phyloP scores from a whole-genome alignment of 805 yeast genomes.

The Debaryomyces tyrocola region DNA sequence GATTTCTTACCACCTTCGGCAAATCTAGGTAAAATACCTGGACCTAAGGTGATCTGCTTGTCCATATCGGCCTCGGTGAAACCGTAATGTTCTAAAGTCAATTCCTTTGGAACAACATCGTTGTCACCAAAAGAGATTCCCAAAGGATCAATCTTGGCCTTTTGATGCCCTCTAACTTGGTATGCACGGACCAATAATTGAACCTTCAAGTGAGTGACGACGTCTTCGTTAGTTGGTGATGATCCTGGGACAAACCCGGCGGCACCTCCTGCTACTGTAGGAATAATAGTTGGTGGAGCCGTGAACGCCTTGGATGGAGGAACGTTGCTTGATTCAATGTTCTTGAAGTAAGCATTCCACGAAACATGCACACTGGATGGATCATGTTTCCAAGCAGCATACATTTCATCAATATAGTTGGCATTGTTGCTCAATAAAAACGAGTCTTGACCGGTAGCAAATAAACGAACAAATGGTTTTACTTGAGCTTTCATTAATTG shows the following conservation, averaged over 20 bases:
- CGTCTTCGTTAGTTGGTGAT: conserved; percentile 54
- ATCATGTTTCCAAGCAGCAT: conserved; percentile 88
- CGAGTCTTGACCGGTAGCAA: conserved; percentile 56
- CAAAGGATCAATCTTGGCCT: conserved; percentile 94
- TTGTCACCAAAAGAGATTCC: conserved; percentile 83
- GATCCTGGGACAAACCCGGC: conserved; percentile 62
- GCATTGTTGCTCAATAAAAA: conserved; percentile 85
- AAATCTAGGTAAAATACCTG: conserved; percentile 95
- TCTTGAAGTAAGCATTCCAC: conserved; percentile 96
- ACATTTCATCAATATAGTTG: conserved; percentile 96
- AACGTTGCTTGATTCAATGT: conserved; percentile 69
- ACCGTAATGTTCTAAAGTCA: conserved; percentile 89
- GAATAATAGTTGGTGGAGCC: conserved; percentile 91
- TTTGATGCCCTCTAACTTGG: conserved; percentile 97
- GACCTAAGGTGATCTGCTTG: conserved; percentile 86
- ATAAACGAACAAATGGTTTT: conserved; percentile 17
- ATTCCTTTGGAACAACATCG: conserved; percentile 70
- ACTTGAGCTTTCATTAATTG: conserved; percentile 30
- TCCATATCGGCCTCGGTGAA: conserved; percentile 85
- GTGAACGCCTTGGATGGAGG: conserved; percentile 75
- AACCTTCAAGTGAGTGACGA: conserved; percentile 86
- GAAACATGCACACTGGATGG: conserved; percentile 91
- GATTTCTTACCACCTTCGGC: conserved; percentile 62
- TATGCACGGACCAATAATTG: conserved; percentile 97
- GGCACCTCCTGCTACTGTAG: conserved; percentile 76